Percentiles rank a stretch among this genome's conserved stretches.
These are phyloP conservation scores for Hypoxylon fragiforme DNA, from an alignment of 495 filamentous ascomycete species.

Conservation along the genomic window DNA sequence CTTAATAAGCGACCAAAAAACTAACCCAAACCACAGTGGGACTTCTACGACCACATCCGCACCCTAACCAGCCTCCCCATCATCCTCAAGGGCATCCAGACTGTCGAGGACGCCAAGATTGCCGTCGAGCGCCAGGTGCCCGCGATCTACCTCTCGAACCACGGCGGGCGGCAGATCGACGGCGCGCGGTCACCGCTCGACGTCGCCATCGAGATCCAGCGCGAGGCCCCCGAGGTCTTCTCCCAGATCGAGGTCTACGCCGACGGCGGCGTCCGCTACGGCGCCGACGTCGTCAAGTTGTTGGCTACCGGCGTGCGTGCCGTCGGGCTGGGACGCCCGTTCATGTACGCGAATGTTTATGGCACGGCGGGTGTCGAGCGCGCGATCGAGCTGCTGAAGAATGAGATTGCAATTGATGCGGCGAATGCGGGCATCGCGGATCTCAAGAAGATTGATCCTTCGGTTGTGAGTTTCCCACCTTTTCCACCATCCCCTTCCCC, in stretches of 20 bases:
- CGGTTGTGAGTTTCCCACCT: constrained; percentile 14
- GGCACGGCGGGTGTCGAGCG: constrained; percentile 43
- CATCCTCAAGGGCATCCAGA: constrained; percentile 49
- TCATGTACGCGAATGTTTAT: constrained; percentile 50
- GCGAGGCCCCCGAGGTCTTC: constrained; percentile 44
- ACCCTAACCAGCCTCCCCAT: constrained; percentile 45
- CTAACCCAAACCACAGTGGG: constrained; percentile 27
- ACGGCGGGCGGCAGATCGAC: constrained; percentile 50
- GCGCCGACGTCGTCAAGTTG: constrained; percentile 49
- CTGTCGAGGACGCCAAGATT: constrained; percentile 44
- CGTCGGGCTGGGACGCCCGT: constrained; percentile 49
- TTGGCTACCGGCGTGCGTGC: constrained; percentile 50
- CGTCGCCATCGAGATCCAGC: constrained; percentile 43
- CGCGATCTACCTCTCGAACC: constrained; percentile 47
- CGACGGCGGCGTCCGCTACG: constrained; percentile 52
- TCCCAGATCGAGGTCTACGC: constrained; percentile 45
- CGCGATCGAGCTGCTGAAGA: constrained; percentile 41
- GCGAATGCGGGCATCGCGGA: constrained; percentile 44
- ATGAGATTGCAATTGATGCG: constrained; percentile 44
- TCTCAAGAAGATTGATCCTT: constrained; percentile 41
- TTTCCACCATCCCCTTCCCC: too few relatives aligned
- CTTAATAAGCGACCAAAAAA: constrained; percentile 4
- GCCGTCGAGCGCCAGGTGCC: constrained; percentile 38
- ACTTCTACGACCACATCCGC: constrained; percentile 33
- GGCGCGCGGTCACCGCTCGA: constrained; percentile 41